Evolutionary conservation across 2,329 filamentous ascomycete species (phyloP).

Genomic region (Colletotrichum chlorophyti): DNA sequence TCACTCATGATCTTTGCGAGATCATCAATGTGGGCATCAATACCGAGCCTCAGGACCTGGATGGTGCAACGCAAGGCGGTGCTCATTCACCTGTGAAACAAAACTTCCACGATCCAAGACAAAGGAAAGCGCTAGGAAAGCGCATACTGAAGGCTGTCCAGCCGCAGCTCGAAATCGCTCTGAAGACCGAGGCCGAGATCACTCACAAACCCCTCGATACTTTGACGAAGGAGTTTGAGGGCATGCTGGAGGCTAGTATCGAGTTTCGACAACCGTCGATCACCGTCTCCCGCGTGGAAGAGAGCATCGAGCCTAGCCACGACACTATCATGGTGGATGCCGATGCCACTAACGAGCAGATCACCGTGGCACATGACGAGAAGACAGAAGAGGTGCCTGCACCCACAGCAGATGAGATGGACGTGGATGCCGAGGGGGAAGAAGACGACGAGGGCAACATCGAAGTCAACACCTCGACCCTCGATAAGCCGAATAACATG

Average conservation of each 20-base stretch:
- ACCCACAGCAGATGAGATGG: slow-evolving; percentile 44
- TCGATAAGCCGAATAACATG: slow-evolving; percentile 36
- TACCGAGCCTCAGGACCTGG: slow-evolving; percentile 40
- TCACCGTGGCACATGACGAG: slow-evolving; percentile 48
- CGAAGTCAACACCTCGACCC: slow-evolving; percentile 52
- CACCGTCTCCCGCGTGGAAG: slow-evolving; percentile 40
- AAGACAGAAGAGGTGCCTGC: slow-evolving; percentile 39
- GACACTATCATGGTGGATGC: slow-evolving; percentile 62
- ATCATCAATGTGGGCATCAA: slow-evolving; percentile 61
- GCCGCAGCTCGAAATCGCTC: slow-evolving; percentile 75
- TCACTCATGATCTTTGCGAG: slow-evolving; percentile 63
- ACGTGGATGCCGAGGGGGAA: slow-evolving; percentile 46
- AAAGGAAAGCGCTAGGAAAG: slow-evolving; percentile 85
- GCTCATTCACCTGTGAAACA: slow-evolving; percentile 59
- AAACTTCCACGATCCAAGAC: slow-evolving; percentile 73
- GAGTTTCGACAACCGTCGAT: slow-evolving; percentile 55
- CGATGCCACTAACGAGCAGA: slow-evolving; percentile 53
- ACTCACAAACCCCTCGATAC: slow-evolving; percentile 73
- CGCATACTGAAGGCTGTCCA: slow-evolving; percentile 86
- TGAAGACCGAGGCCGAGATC: slow-evolving; percentile 83
- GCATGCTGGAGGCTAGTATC: slow-evolving; percentile 73
- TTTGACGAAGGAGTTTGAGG: slow-evolving; percentile 76
- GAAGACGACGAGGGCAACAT: slow-evolving; percentile 48
- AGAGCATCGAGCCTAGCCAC: slow-evolving; percentile 47
- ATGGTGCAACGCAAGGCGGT: slow-evolving; percentile 37